phyloP scores from a whole-genome alignment of 148 eudicot genomes.

The Fagopyrum tataricum region DNA sequence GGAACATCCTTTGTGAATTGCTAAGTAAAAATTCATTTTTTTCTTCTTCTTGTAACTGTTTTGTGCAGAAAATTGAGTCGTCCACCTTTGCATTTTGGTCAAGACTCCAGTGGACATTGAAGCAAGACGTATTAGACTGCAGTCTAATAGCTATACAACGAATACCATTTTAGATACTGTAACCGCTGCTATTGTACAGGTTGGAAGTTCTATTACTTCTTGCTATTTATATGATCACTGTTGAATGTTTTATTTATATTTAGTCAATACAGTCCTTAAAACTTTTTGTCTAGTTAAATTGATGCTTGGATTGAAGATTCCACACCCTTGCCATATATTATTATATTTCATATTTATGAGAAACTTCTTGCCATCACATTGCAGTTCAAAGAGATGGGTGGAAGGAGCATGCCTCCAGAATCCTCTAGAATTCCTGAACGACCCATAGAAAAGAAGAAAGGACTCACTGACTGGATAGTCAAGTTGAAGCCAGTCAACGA shows the following conservation, averaged over 20 bases:
- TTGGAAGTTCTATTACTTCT: conserved; percentile 14
- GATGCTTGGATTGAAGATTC: not conserved
- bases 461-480: conserved; percentile 65
- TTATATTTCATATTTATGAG: not conserved
- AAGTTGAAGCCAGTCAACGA: conserved; percentile 67
- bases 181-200: conserved; percentile 94
- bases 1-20: not conserved
- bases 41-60: not conserved
- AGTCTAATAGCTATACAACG: conserved; percentile 80
- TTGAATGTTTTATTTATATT: not conserved
- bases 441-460: conserved; percentile 66
- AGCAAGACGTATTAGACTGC: conserved; percentile 69
- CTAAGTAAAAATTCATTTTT: not conserved
- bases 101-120: conserved; percentile 57
- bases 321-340: not conserved
- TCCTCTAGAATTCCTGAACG: conserved; percentile 2
- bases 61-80: conserved; percentile 67
- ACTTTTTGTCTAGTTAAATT: not conserved
- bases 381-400: conserved; percentile 83
- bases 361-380: not conserved
- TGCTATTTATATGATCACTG: not conserved
- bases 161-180: conserved; percentile 73
- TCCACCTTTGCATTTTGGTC: conserved; percentile 92
- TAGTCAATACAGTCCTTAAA: not conserved
- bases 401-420: conserved; percentile 22